phyloP scores from a whole-genome alignment of 495 filamentous ascomycete genomes.

The Talaromyces thailandensis region DNA sequence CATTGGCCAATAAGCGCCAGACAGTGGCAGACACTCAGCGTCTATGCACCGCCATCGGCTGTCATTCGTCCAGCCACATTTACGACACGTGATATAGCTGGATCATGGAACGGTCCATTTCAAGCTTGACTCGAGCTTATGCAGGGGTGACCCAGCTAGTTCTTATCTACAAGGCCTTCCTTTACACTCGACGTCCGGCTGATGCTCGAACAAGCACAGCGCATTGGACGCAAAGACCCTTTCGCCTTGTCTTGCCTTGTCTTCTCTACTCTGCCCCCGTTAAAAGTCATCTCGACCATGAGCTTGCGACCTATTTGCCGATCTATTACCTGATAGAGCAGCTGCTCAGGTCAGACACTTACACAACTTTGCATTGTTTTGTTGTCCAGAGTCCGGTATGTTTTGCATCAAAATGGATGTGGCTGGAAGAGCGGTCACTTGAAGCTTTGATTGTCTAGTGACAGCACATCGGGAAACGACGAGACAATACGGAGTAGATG shows the following conservation, averaged over 20 bases:
- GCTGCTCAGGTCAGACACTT: neutral
- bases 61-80: constrained; percentile 6
- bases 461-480: neutral
- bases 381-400: neutral
- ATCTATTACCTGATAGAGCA: neutral
- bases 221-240: neutral
- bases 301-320: neutral
- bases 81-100: neutral
- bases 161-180: neutral
- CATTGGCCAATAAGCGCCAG: neutral
- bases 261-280: neutral
- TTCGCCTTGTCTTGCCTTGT: neutral
- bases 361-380: neutral
- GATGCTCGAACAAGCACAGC: neutral
- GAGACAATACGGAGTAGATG: neutral
- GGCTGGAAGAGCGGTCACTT: neutral
- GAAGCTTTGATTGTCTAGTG: neutral
- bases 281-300: neutral
- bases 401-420: neutral
- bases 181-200: neutral
- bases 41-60: neutral
- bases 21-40: neutral
- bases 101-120: neutral
- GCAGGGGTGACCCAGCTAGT: neutral
- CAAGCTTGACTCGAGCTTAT: neutral